Evolutionary conservation across 805 yeast species (phyloP).

Genomic region (Yamadazyma ubonensis): DNA sequence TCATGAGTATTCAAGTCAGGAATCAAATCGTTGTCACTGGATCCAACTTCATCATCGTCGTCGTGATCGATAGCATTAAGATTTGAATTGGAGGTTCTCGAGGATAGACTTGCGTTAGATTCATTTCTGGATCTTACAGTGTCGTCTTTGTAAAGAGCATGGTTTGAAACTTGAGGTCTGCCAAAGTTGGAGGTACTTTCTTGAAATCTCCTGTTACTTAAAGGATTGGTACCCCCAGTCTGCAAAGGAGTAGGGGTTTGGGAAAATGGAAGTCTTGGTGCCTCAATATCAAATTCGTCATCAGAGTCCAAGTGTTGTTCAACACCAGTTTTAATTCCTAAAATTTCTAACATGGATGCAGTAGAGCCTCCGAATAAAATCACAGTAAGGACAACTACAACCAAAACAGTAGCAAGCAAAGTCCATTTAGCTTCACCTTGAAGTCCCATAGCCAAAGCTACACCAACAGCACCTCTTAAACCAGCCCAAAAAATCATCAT

Average conservation of each 20-base stretch:
- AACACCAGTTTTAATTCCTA: conserved; percentile 88
- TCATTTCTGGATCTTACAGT: conserved; percentile 28
- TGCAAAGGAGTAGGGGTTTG: conserved; percentile 24
- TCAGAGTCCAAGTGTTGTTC: conserved; percentile 75
- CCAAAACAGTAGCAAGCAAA: conserved; percentile 88
- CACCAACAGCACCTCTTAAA: conserved; percentile 98
- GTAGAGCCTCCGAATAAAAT: conserved; percentile 98
- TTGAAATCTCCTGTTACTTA: conserved; percentile 21
- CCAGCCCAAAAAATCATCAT: conserved; percentile 99
- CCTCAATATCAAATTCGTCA: conserved; percentile 94
- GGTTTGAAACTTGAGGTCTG: conserved; percentile 10
- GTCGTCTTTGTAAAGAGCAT: conserved; percentile 21
- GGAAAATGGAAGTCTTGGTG: conserved; percentile 42
- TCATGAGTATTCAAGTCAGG: conserved; percentile 4
- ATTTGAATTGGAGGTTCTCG: background rate
- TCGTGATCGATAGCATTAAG: conserved; percentile 20
- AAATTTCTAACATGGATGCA: conserved; percentile 94
- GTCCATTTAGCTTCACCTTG: conserved; percentile 92
- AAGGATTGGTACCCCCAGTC: conserved; percentile 12
- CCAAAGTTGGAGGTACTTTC: background rate
- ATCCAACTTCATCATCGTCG: conserved; percentile 21
- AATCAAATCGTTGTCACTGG: conserved; percentile 37
- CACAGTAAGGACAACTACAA: conserved; percentile 94
- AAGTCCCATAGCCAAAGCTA: conserved; percentile 95
- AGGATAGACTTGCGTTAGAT: conserved; percentile 24